Base-by-base conservation (phyloP, 106 monocot genomes). In the Chionographis japonica region DNA sequence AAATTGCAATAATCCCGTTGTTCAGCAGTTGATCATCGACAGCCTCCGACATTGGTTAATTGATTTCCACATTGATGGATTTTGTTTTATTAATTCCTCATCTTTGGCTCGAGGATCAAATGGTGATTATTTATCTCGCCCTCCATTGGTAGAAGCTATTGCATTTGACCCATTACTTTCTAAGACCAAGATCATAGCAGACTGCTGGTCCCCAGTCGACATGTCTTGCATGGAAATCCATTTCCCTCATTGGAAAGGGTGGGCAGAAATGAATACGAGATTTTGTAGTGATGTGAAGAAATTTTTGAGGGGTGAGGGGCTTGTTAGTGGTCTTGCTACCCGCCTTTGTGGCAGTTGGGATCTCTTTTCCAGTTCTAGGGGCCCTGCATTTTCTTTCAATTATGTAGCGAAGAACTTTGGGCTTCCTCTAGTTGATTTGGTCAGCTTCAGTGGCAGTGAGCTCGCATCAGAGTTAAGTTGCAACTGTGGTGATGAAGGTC, bases 301-400 rank as follows among this genome's bases (percentile, higher is more conserved):
- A 62, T 94, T 90, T 74, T 56, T 94, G 56, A 82, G 77, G 74
- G 90, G 90, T 67, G 77, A 90, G 85, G 87, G 83, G 2, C 65
- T 81, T 65, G 67, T 94, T 10, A 85, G 94, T 68, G 72, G 84
- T 68, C 78, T 90, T 50, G 90, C 90, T 18, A 90, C 94, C 42
- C 80, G 94, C 38, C 78, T 95, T 49, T 95, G 94, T 70, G 94
- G 94, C 52, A 95, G 94, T 73, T 90, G 88, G 12, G 94, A 95
- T 75, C 16, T 85, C 56, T 95, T 91, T 63, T 85, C 78, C 37
- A 77, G 65, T 60, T 83, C 81, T 10, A 80, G 90, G 69, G 88
- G 94, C 1, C 90, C 94, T 20, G 52, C 88, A 53, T 84, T 81
- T 77, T 90, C 88, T 12, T 84, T 95, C 70, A 95, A 95, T 78